Evolutionary conservation across 2,329 filamentous ascomycete species (phyloP).

Genomic region (Pyrenophora tritici-repentis): DNA sequence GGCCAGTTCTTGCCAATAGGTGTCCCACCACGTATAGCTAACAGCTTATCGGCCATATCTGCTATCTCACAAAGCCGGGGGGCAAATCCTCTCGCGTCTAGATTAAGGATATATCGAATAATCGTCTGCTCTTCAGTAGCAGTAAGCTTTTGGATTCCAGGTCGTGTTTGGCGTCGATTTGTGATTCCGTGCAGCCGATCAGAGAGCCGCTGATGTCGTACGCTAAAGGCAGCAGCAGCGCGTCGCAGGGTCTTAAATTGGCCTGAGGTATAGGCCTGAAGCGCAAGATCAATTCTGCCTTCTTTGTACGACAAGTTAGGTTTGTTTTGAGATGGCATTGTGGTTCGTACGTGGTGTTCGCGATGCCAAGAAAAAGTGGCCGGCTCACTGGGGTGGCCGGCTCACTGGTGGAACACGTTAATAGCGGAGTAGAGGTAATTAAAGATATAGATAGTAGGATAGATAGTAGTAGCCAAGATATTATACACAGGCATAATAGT

Average conservation of each 20-base stretch:
- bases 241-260: neutral
- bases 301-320: no score
- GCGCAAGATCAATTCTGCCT: neutral
- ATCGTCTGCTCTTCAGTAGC: slow-evolving; percentile 17
- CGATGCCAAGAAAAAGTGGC: no score
- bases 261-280: neutral
- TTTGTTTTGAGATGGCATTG: no score
- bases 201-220: neutral
- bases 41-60: slow-evolving; percentile 27
- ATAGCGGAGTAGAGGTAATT: no score
- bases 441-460: no score
- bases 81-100: slow-evolving; percentile 18
- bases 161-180: no score
- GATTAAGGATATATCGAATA: slow-evolving; percentile 21
- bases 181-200: neutral
- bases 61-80: slow-evolving; percentile 11
- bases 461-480: no score
- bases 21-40: slow-evolving; percentile 9
- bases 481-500: no score
- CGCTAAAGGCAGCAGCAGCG: neutral
- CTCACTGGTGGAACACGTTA: no score
- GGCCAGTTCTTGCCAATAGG: slow-evolving; percentile 18
- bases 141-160: neutral
- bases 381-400: no score
- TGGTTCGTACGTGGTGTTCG: no score